Base-by-base conservation (phyloP, 352 stramenopile genomes). In the Aphanomyces stellatus region DNA sequence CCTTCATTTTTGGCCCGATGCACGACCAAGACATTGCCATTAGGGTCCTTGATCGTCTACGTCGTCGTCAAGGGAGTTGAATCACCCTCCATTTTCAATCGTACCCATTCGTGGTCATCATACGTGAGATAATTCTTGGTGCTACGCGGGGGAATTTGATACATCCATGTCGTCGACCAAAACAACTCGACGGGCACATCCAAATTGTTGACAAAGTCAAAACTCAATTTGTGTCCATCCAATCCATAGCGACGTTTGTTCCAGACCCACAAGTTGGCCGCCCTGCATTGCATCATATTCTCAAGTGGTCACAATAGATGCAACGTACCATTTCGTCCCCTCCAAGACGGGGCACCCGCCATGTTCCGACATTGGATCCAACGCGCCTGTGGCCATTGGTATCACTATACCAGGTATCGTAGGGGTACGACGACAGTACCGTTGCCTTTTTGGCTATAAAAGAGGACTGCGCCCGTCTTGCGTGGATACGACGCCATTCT, bases 221-320 rank as follows among this genome's bases (percentile, higher is more conserved):
- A 73, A 15, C 51, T 81, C 71, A 85, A 81, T 53, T 82, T 70
- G 17, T 30, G 41, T 7, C 68, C 76, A 17, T 48, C 57, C 41
- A 75, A 19, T 3, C 81, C 85, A 60, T 82, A 87, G 8, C 60
- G 60, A 5, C 42, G 41, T 24, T 71, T 72, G 72, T 91, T 93
- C 87, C 87, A 95, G 48, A 96, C 74, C 86, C 86, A 96, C 42
- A 95, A 87, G 63, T 95, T 94, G 24, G 87, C 86, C 34, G 80
- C 87, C 60, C 60, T 67, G 40, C 4, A n/a, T 46, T 3, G 17
- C 17, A 43, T 17, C 17, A 43, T 43, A 17, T 43, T 17, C 17
- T 17, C 8, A 43, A 8, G 37, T 43, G 37, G 37, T 43, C 8
- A 43, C 37, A 43, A 43, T 43, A 43, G 17, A 17, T 10, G 5